phyloP scores from a whole-genome alignment of 495 filamentous ascomycete genomes.

The Talaromyces nanjingensis region DNA sequence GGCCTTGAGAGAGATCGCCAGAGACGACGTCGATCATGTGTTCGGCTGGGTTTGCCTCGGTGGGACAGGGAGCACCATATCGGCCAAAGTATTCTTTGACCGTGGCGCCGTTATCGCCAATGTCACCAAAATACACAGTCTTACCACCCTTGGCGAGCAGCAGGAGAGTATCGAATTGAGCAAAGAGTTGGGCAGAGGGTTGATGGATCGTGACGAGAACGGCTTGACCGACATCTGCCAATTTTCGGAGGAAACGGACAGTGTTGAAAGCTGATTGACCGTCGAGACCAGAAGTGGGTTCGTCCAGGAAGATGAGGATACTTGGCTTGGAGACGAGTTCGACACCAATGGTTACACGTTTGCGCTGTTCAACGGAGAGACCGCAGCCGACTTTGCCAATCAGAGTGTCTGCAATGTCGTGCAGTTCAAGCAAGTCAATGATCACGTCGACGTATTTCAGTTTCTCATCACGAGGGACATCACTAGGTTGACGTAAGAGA shows the following conservation, averaged over 20 bases:
- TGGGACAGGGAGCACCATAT: conserved; percentile 66
- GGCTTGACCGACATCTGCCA: conserved; percentile 61
- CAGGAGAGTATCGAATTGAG: conserved; percentile 66
- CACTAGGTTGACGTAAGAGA: conserved; percentile 45
- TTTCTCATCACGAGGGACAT: conserved; percentile 48
- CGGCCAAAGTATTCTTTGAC: conserved; percentile 67
- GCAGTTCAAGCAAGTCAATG: conserved; percentile 51
- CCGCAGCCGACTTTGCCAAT: conserved; percentile 48
- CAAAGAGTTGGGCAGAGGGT: conserved; percentile 63
- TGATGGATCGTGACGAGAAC: conserved; percentile 75
- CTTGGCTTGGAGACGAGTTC: conserved; percentile 62
- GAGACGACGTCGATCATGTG: conserved; percentile 85
- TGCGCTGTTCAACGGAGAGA: conserved; percentile 53
- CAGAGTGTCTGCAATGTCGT: conserved; percentile 45
- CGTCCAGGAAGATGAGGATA: conserved; percentile 68
- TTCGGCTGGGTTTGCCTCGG: conserved; percentile 74
- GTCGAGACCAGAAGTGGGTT: conserved; percentile 70
- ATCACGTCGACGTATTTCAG: conserved; percentile 53
- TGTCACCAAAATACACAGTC: conserved; percentile 64
- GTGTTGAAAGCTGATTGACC: conserved; percentile 58
- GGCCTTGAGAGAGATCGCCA: conserved; percentile 26
- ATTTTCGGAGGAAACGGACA: conserved; percentile 55
- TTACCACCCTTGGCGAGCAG: conserved; percentile 63
- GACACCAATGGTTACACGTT: conserved; percentile 61
- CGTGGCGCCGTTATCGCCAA: conserved; percentile 45